Conservation (phyloP, 2,329 filamentous ascomycete genomes). For the Chaetothyriales sp. region DNA sequence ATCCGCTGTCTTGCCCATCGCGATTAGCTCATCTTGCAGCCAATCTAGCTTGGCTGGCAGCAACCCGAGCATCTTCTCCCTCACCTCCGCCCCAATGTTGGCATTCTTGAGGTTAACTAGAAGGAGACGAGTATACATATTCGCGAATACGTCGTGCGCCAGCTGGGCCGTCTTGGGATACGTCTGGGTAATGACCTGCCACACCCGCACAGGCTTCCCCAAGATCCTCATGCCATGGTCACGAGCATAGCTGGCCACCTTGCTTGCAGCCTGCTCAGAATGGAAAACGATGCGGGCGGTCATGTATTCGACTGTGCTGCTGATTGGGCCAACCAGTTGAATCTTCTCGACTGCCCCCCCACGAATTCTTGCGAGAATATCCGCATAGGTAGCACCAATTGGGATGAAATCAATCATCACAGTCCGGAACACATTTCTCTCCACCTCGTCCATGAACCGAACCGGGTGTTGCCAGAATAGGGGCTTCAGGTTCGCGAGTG, state of each 20-base stretch:
- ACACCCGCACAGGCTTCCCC: constrained; percentile 8
- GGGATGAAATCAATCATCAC: constrained; percentile 17
- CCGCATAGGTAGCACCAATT: constrained; percentile 6
- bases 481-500: constrained; percentile 1
- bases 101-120: constrained; percentile 4
- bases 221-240: constrained; percentile 9
- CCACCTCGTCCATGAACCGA: constrained; percentile 11
- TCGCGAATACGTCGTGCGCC: constrained; percentile 8
- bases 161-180: constrained; percentile 13
- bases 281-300: constrained; percentile 15
- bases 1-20: constrained; percentile 9
- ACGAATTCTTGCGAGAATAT: constrained; percentile 10
- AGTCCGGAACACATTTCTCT: constrained; percentile 13
- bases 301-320: constrained; percentile 9
- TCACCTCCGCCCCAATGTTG: constrained; percentile 1
- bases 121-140: constrained; percentile 12
- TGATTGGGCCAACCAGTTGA: constrained; percentile 12
- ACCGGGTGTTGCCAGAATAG: constrained; percentile 11
- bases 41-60: constrained; percentile 5
- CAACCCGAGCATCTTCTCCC: constrained; percentile 1
- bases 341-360: constrained; percentile 14
- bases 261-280: constrained; percentile 9
- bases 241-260: constrained; percentile 9
- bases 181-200: constrained; percentile 15
- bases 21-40: constrained; percentile 6